A percentile compares a stretch with the other conserved stretches of the same genome.
Evolutionary conservation across 2,329 filamentous ascomycete genomes (phyloP).

Genomic region (Clarireedia homoeocarpa): DNA sequence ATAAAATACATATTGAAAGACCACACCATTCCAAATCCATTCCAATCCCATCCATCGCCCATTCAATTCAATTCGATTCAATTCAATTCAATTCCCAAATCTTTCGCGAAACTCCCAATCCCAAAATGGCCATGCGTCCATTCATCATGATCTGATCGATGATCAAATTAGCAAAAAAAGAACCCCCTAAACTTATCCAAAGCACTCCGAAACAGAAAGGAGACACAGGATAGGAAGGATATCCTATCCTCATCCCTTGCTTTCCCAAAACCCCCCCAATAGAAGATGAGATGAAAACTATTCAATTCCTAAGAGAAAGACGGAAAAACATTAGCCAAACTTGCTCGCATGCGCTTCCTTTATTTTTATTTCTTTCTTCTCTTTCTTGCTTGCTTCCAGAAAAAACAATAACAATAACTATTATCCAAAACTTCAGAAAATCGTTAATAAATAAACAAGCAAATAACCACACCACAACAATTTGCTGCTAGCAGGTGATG

Average conservation of each 20-base stretch:
- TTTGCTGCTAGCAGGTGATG: neutral
- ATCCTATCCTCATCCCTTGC: constrained; percentile 1
- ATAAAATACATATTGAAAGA: neutral
- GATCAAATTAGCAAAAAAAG: neutral
- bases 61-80: neutral
- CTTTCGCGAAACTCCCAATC: neutral
- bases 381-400: too few species aligned
- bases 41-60: neutral
- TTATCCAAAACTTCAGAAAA: neutral
- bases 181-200: neutral
- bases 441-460: neutral
- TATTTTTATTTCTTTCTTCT: neutral
- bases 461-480: neutral
- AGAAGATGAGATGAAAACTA: neutral
- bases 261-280: neutral
- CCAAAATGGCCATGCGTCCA: neutral
- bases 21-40: neutral
- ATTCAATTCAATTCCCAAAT: neutral
- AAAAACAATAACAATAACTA: neutral
- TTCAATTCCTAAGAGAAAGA: constrained; percentile 6
- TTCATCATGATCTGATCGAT: neutral
- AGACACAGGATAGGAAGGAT: neutral
- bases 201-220: neutral
- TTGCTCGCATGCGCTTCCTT: too few species aligned
- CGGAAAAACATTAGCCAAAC: too few species aligned